Conservation (phyloP, 306 rosid species). For the Cyclanthera cordifolia region DNA sequence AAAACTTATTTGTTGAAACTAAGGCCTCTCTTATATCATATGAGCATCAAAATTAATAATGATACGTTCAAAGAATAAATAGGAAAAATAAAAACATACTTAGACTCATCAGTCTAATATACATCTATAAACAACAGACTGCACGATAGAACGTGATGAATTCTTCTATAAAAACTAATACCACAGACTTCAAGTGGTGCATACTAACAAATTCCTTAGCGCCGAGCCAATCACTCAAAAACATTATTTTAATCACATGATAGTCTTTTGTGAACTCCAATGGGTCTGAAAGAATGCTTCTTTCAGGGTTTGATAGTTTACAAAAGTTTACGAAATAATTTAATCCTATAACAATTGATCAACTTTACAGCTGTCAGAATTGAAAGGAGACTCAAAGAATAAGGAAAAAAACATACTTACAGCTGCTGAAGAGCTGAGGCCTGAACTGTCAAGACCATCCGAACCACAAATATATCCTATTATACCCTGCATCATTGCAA, state of each 20-base stretch:
- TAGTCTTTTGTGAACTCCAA: neutral
- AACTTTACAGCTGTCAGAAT: constrained; percentile 6
- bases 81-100: neutral
- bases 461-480: constrained; percentile 62
- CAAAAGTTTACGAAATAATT: neutral
- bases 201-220: neutral
- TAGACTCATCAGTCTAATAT: neutral
- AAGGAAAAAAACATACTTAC: constrained; percentile 36
- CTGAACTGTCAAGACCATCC: constrained; percentile 83
- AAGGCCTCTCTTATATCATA: neutral
- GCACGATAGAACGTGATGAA: neutral
- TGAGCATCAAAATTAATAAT: neutral
- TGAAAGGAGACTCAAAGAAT: constrained; percentile 13
- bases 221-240: neutral
- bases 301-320: neutral
- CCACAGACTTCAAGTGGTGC: neutral
- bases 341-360: neutral
- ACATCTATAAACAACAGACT: neutral
- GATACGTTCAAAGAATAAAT: neutral
- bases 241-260: neutral
- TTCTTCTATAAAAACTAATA: neutral
- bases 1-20: constrained; percentile 3
- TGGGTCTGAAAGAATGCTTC: neutral
- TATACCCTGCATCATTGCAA: constrained; percentile 58
- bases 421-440: constrained; percentile 97